Conservation (phyloP, 164 flowering plant genomes). For the Macadamia integrifolia region DNA sequence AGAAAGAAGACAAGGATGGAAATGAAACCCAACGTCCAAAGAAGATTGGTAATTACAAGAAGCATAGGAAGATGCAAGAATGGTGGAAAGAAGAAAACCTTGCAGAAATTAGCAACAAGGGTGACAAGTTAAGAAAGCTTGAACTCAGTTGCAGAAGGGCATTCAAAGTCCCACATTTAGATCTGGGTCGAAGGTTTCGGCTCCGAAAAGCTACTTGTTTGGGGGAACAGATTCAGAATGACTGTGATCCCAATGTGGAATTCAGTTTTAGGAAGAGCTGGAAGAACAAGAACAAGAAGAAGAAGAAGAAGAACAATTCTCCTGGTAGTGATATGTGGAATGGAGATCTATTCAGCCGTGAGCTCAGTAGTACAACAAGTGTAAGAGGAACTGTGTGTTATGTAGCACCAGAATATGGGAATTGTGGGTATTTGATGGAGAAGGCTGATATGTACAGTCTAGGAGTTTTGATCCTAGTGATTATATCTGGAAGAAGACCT, state of each 20-base stretch:
- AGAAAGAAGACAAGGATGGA: constrained; percentile 8
- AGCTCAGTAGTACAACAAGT: constrained; percentile 97
- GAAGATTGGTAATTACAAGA: constrained; percentile 24
- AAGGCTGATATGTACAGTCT: constrained; percentile 92
- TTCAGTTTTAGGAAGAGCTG: constrained; percentile 77
- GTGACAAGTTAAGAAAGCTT: constrained; percentile 35
- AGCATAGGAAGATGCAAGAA: constrained; percentile 80
- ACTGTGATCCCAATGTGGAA: constrained; percentile 35
- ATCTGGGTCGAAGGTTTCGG: constrained; percentile 33
- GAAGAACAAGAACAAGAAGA: constrained; percentile 39
- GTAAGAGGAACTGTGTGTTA: constrained; percentile 98
- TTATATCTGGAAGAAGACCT: constrained; percentile 94
- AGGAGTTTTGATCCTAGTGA: constrained; percentile 86
- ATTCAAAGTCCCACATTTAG: constrained; percentile 43
- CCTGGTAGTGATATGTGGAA: constrained; percentile 81
- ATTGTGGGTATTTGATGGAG: constrained; percentile 81
- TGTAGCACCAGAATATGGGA: constrained; percentile 93
- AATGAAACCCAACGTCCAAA: constrained; percentile 22
- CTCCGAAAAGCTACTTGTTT: constrained; percentile 25
- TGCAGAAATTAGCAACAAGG: constrained; percentile 60
- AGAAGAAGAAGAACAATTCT: constrained; percentile 38
- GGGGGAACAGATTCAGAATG: constrained; percentile 22
- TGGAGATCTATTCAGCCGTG: constrained; percentile 89
- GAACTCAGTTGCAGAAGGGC: constrained; percentile 48
- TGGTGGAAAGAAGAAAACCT: constrained; percentile 98